Conservation (phyloP, 2,329 filamentous ascomycete genomes). For the Colletotrichum chrysophilum region DNA sequence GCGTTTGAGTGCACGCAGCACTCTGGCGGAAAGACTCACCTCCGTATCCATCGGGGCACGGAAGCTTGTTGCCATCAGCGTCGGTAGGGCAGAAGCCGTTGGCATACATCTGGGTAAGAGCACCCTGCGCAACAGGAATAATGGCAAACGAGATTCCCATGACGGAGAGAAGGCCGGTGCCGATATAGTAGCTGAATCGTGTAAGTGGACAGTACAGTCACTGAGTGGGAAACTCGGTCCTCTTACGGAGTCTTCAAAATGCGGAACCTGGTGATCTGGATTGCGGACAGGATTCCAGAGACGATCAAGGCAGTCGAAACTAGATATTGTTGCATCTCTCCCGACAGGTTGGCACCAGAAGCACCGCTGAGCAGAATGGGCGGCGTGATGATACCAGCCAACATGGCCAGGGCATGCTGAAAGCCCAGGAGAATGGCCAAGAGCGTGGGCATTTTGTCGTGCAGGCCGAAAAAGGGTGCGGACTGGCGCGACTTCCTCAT, state of each 20-base stretch:
- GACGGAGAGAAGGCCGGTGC: slow-evolving; percentile 81
- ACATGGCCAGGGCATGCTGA: slow-evolving; percentile 81
- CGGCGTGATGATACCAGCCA: slow-evolving; percentile 77
- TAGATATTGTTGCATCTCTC: slow-evolving; percentile 73
- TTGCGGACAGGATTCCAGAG: slow-evolving; percentile 73
- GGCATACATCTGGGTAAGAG: slow-evolving; percentile 77
- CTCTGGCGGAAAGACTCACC: slow-evolving; percentile 23
- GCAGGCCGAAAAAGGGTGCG: slow-evolving; percentile 85
- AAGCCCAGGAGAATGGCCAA: slow-evolving; percentile 77
- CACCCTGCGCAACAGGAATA: slow-evolving; percentile 75
- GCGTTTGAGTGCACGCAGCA: not conserved
- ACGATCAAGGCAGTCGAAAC: slow-evolving; percentile 82
- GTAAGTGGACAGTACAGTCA: not conserved
- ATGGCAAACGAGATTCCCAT: slow-evolving; percentile 81
- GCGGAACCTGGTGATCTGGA: slow-evolving; percentile 81
- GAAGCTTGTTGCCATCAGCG: slow-evolving; percentile 67
- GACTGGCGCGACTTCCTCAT: slow-evolving; percentile 64
- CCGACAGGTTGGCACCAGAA: slow-evolving; percentile 66
- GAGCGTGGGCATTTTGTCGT: slow-evolving; percentile 78
- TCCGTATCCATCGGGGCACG: slow-evolving; percentile 80
- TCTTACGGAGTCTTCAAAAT: slow-evolving; percentile 68
- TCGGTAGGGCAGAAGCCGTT: slow-evolving; percentile 70
- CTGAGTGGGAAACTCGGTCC: not conserved
- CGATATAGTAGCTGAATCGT: slow-evolving; percentile 68
- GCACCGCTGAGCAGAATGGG: slow-evolving; percentile 73